Percentiles rank a stretch among this genome's conserved stretches.
Conservation (phyloP, 2,329 filamentous ascomycete genomes). For the Claviceps sp. region DNA sequence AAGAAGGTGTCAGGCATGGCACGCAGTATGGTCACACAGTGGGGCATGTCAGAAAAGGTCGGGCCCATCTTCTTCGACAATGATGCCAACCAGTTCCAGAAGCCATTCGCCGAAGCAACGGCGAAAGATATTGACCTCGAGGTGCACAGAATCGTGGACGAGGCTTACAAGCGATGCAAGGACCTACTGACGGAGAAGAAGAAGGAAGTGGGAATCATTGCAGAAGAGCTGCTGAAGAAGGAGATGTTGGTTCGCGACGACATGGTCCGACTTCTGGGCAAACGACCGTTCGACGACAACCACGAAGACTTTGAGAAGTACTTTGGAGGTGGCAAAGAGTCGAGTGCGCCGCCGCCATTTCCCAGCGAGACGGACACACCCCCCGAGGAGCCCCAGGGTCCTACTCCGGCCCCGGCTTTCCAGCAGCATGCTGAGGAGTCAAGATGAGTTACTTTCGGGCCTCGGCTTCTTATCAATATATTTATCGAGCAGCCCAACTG, state of each 20-base stretch:
- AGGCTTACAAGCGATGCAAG: conserved; percentile 84
- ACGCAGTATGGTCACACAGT: conserved; percentile 97
- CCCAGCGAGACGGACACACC: conserved; percentile 30
- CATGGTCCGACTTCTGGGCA: conserved; percentile 76
- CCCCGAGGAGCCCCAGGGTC: conserved; percentile 19
- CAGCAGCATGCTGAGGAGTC: conserved; percentile 10
- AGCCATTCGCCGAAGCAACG: conserved; percentile 92
- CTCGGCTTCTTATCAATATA: not conserved
- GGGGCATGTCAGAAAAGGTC: conserved; percentile 93
- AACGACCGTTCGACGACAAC: conserved; percentile 66
- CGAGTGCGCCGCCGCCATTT: conserved; percentile 45
- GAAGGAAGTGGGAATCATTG: conserved; percentile 73
- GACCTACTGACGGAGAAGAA: conserved; percentile 76
- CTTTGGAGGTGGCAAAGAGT: conserved; percentile 52
- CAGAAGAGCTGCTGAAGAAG: conserved; percentile 84
- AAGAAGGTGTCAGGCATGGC: conserved; percentile 96
- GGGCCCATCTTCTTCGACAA: conserved; percentile 87
- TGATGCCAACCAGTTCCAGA: conserved; percentile 68
- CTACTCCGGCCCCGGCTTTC: conserved; percentile 26
- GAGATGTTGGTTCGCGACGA: conserved; percentile 87
- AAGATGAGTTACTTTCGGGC: not conserved
- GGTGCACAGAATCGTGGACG: conserved; percentile 80
- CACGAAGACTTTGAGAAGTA: conserved; percentile 94
- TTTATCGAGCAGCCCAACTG: not conserved
- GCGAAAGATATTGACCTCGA: conserved; percentile 85